Percentiles rank a stretch among this genome's conserved stretches.
Evolutionary conservation across 768 basidiomycete species (phyloP).

Genomic region (Phylloporus scabripes): DNA sequence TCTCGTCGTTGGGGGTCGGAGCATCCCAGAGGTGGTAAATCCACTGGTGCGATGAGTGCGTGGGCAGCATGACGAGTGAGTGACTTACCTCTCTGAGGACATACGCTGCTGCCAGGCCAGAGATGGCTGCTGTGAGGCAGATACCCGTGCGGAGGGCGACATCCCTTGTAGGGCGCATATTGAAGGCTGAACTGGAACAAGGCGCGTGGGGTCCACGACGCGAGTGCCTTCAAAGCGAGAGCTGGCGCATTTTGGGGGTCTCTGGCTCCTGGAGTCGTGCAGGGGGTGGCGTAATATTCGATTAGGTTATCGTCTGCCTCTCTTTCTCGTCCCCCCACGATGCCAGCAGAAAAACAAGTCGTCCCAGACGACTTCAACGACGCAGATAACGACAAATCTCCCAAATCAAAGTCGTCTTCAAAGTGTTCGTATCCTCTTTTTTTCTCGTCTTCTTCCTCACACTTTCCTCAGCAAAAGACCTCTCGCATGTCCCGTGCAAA

Average conservation of each 20-base stretch:
- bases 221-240: background rate
- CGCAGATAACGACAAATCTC: slow-evolving; percentile 16
- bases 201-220: slow-evolving; percentile 1
- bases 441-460: background rate
- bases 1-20: background rate
- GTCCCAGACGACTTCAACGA: slow-evolving; percentile 21
- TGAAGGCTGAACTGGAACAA: background rate
- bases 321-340: slow-evolving; percentile 1
- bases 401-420: slow-evolving; percentile 27
- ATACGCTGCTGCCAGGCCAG: slow-evolving; percentile 20
- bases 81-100: slow-evolving; percentile 13
- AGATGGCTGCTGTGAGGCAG: slow-evolving; percentile 10
- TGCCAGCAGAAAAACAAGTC: slow-evolving; percentile 21
- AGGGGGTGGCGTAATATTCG: background rate
- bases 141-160: slow-evolving; percentile 8
- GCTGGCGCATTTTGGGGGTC: background rate
- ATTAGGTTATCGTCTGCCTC: slow-evolving; percentile 2
- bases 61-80: fast-evolving
- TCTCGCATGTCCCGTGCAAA: slow-evolving; percentile 96
- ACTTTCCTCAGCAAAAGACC: slow-evolving; percentile 61
- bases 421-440: slow-evolving; percentile 23
- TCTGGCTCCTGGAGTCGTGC: too few species aligned
- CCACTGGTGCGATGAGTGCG: slow-evolving; percentile 9
- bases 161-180: slow-evolving; percentile 10
- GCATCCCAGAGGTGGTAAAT: slow-evolving; percentile 3